Base-by-base conservation (phyloP, 2,329 filamentous ascomycete genomes). In the Metarhizium anisopliae region DNA sequence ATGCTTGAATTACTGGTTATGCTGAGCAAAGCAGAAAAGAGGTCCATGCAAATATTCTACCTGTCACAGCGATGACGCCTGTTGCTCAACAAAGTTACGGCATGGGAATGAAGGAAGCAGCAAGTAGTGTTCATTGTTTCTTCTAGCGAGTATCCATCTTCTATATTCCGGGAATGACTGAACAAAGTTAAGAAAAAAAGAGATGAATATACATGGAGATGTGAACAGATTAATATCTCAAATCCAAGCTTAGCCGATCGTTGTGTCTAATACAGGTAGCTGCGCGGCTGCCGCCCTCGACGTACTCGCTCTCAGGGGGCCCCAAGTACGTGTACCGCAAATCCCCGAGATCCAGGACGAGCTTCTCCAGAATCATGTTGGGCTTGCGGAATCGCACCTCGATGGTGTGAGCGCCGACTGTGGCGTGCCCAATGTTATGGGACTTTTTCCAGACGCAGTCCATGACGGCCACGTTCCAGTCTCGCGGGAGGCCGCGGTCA, bases 381-480 rank as follows among this genome's bases (percentile, higher is more conserved):
- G 65, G 60, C 40, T 68, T 70, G 1, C 64, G 59, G 45, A 66
- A 60, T 56, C 68, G 50, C 1, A 67, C 63, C 14, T 65, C 63
- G 6, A 73, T 54, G 1, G 57, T 61, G 52, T 73, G 70, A 16
- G 51, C 49, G 0, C 71, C 71, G 16, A 56, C 51, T 0, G 45
- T 38, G 1, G 65, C 56, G 4, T 55, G 56, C 2, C 64, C 62
- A 7, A 71, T 18, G 7, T 62, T 60, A 20, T 70, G 67, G 16
- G 68, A 72, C 53, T 73, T 76, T 5, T 67, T 70, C 79, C 79
- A 82, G 7, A 76, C 75, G 32, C 73, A 66, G 53, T 80, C 74
- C 14, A 76, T 75, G 1, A 81, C 79, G 0, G 76, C 77, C 10
- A 63, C 62, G 6, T 70, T 66, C 79, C 79, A 83, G 6, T 72